These are phyloP conservation scores for Gynochthodes officinalis DNA, from an alignment of 257 asterid genomes.

Conservation along the genomic window DNA sequence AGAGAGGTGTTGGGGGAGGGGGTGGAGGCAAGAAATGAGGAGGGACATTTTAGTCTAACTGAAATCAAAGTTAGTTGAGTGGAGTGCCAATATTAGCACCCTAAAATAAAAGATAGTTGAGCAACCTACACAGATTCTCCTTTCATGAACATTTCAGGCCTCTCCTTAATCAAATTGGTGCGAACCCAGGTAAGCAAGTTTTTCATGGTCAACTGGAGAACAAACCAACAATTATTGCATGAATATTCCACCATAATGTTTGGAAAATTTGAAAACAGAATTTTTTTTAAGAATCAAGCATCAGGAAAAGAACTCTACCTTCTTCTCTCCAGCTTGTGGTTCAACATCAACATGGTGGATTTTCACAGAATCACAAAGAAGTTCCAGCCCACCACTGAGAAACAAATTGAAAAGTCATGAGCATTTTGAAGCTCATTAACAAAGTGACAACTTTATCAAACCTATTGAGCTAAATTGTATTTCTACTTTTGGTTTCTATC, in stretches of 20 bases:
- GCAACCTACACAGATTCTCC: constrained; percentile 89
- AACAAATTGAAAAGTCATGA: constrained; percentile 11
- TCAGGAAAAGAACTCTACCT: constrained; percentile 40
- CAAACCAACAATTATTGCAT: constrained; percentile 9
- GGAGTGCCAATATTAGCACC: no score
- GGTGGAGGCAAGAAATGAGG: no score
- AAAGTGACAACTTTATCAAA: not conserved
- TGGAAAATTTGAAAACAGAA: not conserved
- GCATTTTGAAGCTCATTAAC: constrained; percentile 7
- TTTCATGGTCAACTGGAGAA: constrained; percentile 69
- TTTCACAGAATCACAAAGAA: constrained; percentile 84
- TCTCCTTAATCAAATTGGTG: constrained; percentile 86
- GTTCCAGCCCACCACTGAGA: constrained; percentile 90
- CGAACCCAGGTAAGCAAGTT: constrained; percentile 84
- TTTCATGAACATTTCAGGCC: constrained; percentile 98
- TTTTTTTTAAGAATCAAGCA: not conserved
- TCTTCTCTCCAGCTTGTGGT: constrained; percentile 47
- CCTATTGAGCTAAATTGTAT: not conserved
- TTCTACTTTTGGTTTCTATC: not conserved
- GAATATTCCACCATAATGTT: constrained; percentile 4
- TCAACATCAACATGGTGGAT: constrained; percentile 69
- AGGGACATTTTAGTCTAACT: no score
- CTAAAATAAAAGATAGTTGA: not conserved
- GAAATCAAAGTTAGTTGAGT: no score
- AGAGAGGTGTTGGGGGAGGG: no score